A percentile compares a stretch with the other conserved stretches of the same genome.
Evolutionary conservation across 1,284 basidiomycete genomes (phyloP).

Genomic region (Peniophora sp.): DNA sequence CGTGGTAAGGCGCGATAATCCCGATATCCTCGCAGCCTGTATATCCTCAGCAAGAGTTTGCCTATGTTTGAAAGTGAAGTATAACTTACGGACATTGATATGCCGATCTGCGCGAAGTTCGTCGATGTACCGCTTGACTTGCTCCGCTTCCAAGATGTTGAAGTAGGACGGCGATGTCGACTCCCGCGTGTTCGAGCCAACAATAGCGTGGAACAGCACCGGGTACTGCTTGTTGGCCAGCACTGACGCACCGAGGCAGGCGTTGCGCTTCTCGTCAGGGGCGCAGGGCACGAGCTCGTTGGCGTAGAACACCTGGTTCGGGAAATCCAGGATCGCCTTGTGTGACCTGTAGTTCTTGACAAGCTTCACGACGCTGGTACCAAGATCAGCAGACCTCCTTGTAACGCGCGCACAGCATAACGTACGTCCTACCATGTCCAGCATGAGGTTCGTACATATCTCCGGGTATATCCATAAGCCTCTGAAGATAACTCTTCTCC

Average conservation of each 20-base stretch:
- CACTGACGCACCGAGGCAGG: conserved; percentile 12
- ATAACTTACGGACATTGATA: conserved; percentile 31
- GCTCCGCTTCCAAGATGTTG: conserved; percentile 47
- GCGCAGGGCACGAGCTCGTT: conserved; percentile 42
- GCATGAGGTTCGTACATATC: conserved; percentile 30
- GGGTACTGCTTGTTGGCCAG: conserved; percentile 44
- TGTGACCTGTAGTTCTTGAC: conserved; percentile 57
- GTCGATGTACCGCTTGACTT: conserved; percentile 43
- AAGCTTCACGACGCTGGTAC: conserved; percentile 56
- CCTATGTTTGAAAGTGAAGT: not conserved
- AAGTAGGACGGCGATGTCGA: conserved; percentile 59
- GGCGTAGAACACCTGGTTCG: conserved; percentile 49
- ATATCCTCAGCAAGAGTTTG: conserved; percentile 1
- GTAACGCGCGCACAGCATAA: no score
- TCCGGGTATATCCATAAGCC: conserved; percentile 34
- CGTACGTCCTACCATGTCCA: conserved; percentile 29
- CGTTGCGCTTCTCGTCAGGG: conserved; percentile 18
- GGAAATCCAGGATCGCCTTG: conserved; percentile 42
- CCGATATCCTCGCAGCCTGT: conserved; percentile 44
- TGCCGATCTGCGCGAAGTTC: conserved; percentile 21
- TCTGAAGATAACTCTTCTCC: conserved; percentile 38
- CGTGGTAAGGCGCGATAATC: conserved; percentile 55
- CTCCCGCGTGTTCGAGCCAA: conserved; percentile 53
- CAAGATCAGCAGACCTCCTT: no score
- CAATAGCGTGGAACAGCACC: conserved; percentile 51